Evolutionary conservation across 306 rosid species (phyloP), one percentile per base, ranked within the genome.

Genomic region (Fragaria iinumae): DNA sequence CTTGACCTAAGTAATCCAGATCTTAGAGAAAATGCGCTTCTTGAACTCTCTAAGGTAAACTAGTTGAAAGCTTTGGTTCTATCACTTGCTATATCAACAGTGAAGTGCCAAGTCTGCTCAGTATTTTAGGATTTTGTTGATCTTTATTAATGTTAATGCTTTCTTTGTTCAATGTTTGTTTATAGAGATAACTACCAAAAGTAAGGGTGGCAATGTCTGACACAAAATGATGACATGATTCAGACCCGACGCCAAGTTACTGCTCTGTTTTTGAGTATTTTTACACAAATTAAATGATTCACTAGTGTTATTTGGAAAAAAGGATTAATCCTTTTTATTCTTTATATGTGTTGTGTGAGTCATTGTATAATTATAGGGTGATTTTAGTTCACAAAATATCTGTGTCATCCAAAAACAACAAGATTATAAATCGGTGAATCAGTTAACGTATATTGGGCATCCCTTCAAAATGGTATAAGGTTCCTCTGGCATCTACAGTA

Each of bases 1-100:
- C 88, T 86, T 43, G 91, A 86, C 69, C 83, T 88, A 48, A 86
- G 89, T 75, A 86, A 88, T 50, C 91, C 91, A 12, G 91, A 88
- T 50, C 89, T 86, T 45, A 86, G 89, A 32, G 91, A 88, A 70
- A 86, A 83, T 63, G 89, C 88, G 8, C 89, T 88, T 45, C 89
- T 86, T 47, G 91, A 88, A 76, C 91, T 88, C 6, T 86, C 91
- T 5, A 88, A 88, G 91, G 91, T 88, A 53, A 38, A n/a, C 29
- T 47, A 6, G 48, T 44, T 27, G 70, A 60, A 45, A 45, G n/a
- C 20, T 74, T 60, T 60, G 60, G 21, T 62, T 60, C 44, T 44
- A 14, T 71, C 69, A 60, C 57, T 60, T 74, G 32, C 14, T 14
- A 27, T 45, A 27, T 62, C 16, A 73, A 59, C 20, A 16, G 5